Evolutionary conservation across 495 filamentous ascomycete genomes (phyloP), one percentile per base, ranked within the genome.

Genomic region (Sporormia fimetaria): DNA sequence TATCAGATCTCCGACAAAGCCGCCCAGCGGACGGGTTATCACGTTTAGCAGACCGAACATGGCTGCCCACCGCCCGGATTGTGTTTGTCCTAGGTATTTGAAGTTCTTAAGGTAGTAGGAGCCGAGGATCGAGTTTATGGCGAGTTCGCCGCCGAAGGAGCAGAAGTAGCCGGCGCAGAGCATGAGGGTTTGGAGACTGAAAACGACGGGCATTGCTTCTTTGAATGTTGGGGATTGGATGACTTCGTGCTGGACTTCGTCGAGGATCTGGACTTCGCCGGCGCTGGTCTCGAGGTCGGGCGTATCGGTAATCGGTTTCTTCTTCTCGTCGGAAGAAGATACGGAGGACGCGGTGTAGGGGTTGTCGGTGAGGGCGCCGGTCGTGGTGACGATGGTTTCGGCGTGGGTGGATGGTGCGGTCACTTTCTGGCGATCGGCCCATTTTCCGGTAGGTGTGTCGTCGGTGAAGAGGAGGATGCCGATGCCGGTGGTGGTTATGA

Each of bases 11-110:
- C 74, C 69, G 9, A 85, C 44, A 11, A 83, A 68, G 1, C 87
- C 87, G 30, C 87, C 87, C 0, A 74, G 51, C 0, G 87, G 87
- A 1, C 87, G 72, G 39, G 72, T 81, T 39, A 80, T 59, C 23
- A 88, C 64, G 60, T 94, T 93, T 20, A 94, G 64, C 34, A 94
- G 77, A 7, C 87, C 87, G 56, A 92, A 94, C 77, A 92, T 88
- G 39, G 87, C 83, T 0, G 84, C 82, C 78, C 80, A 92, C 49
- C 74, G 70, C 2, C 81, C 75, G 5, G 80, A 74, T 17, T 67
- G 60, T 6, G 83, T 87, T 58, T 87, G 83, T 4, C 72, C 72
- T 33, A 93, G 76, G 9, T 57, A 33, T 0, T 78, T 75, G 67
- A 92, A 92, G 57, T 86, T 82, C 39, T 76, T 67, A 28, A 69